phyloP scores from a whole-genome alignment of 2,329 filamentous ascomycete species.

The Hymenoscyphus fructigenus region DNA sequence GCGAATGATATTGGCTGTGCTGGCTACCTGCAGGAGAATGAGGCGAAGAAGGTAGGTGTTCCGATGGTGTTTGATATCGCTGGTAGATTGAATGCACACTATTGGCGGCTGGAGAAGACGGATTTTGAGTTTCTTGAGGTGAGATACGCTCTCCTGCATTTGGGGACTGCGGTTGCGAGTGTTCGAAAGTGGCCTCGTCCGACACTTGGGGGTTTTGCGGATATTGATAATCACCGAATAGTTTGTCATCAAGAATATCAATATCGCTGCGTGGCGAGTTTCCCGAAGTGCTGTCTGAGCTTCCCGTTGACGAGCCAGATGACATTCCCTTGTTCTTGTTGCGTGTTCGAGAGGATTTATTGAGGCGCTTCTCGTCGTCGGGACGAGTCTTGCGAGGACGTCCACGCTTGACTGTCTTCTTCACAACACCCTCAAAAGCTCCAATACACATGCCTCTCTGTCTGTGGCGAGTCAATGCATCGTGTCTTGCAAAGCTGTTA shows the following conservation, averaged over 20 bases:
- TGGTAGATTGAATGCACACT: constrained; percentile 28
- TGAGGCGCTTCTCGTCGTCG: constrained; percentile 49
- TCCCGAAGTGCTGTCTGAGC: constrained; percentile 55
- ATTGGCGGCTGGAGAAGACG: constrained; percentile 31
- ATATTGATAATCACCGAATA: constrained; percentile 41
- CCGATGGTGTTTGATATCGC: constrained; percentile 26
- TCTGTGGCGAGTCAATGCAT: constrained; percentile 89
- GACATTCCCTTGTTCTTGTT: constrained; percentile 49
- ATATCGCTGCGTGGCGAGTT: constrained; percentile 53
- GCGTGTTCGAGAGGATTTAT: constrained; percentile 57
- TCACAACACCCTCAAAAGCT: constrained; percentile 78
- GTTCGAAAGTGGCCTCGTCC: constrained; percentile 36
- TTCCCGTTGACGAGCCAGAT: constrained; percentile 51
- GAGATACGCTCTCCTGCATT: constrained; percentile 31
- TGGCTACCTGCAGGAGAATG: constrained; percentile 51
- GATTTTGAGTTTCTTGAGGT: constrained; percentile 33
- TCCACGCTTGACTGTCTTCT: constrained; percentile 66
- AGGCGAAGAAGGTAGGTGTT: constrained; percentile 39
- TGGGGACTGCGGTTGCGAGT: constrained; percentile 31
- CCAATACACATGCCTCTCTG: constrained; percentile 97
- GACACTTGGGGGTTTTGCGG: constrained; percentile 35
- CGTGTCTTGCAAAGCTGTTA: constrained; percentile 91
- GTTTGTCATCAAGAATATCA: constrained; percentile 40
- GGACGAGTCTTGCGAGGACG: constrained; percentile 62
- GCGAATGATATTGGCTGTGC: constrained; percentile 53